Evolutionary conservation across 495 filamentous ascomycete genomes (phyloP), one percentile per base, ranked within the genome.

Genomic region (Echria macrotheca): DNA sequence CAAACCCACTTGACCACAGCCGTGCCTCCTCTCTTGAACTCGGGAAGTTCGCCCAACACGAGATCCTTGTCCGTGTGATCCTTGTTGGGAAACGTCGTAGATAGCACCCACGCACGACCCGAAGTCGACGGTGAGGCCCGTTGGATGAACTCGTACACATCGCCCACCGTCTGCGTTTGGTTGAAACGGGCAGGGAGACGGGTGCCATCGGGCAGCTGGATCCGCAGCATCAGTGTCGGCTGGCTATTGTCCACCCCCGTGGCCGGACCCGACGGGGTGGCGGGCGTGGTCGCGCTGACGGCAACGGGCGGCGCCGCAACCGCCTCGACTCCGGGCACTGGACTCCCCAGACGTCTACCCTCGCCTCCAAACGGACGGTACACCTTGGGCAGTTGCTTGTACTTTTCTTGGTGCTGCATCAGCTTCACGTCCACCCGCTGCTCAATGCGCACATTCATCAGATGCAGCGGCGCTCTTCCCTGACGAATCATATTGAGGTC

Each of bases 81-180:
- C 69, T 89, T 95, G 67, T 84, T 96, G 2, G 94, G 93, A 66
- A 97, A 97, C 0, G 94, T 97, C 1, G 93, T 98, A 63, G 95
- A 91, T 46, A 98, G 65, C 6, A 86, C 84, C 77, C 89, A 98
- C 9, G 72, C 56, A 15, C 91, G 77, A 33, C 66, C 59, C 41
- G 69, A 73, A 49, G 79, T 76, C 9, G 68, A 69, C 0, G 84
- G 67, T 35, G 76, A 87, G 5, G 89, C 77, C 3, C 80, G 77
- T 37, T 78, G 66, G 50, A 98, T 83, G 60, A 97, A 97, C 12
- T 75, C 70, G 62, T 96, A 96, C 21, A 98, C 83, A 57, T 96
- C 89, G 21, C 86, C 89, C 47, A 98, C 79, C 0, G 91, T 97
- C 54, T 95, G 87, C 1, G 77, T 85, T 2, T 87, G 86, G 68